Evolutionary conservation across 148 eudicot genomes (phyloP).

Genomic region (Mesembryanthemum crystallinum): DNA sequence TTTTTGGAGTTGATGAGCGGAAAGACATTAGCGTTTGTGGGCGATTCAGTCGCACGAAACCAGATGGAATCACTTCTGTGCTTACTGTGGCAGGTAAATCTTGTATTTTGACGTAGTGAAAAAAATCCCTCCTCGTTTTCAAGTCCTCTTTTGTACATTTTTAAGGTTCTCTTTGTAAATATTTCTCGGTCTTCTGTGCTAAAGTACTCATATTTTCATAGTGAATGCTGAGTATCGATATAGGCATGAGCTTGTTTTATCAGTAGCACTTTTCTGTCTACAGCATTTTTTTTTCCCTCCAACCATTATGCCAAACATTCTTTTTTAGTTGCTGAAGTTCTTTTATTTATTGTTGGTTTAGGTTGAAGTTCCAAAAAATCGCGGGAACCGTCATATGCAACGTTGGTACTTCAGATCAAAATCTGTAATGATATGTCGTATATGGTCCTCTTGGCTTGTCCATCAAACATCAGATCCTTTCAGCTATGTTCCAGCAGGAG

Average conservation of each 20-base stretch:
- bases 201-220: conserved; percentile 6
- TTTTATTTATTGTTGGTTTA: conserved; percentile 19
- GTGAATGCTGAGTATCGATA: not conserved
- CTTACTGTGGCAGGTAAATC: conserved; percentile 85
- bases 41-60: conserved; percentile 86
- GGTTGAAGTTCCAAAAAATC: conserved; percentile 87
- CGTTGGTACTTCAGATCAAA: conserved; percentile 79
- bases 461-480: conserved; percentile 61
- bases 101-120: not conserved
- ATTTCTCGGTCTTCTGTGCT: too few relatives aligned
- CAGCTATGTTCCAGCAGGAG: conserved; percentile 49
- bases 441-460: conserved; percentile 98
- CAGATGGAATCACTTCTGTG: conserved; percentile 67
- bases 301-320: not conserved
- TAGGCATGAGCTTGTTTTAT: not conserved
- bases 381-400: conserved; percentile 87
- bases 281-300: not conserved
- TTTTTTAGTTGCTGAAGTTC: not conserved
- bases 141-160: too few relatives aligned
- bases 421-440: conserved; percentile 70
- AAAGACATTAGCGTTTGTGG: conserved; percentile 78
- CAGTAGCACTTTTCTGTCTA: not conserved
- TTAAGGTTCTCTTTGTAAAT: too few relatives aligned
- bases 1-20: conserved; percentile 84
- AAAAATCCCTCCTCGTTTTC: too few relatives aligned